phyloP scores from a whole-genome alignment of 768 basidiomycete genomes.

The Boletus sp. region DNA sequence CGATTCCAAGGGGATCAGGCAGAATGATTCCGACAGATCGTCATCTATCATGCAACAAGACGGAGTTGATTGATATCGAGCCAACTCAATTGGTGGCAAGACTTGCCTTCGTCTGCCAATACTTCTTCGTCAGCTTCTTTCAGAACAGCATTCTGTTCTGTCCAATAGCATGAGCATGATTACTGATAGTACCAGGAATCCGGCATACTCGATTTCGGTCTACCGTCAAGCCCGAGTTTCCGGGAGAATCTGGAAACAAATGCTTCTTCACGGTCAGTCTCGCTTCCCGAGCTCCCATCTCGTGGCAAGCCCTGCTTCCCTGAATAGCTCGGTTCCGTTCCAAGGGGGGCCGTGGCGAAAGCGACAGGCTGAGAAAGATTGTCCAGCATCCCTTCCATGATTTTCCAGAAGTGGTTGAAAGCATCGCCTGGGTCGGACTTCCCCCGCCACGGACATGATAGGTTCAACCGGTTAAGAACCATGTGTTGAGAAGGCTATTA shows the following conservation, averaged over 20 bases:
- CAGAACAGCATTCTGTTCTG: slow-evolving; percentile 17
- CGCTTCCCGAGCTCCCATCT: slow-evolving; percentile 58
- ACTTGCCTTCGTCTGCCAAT: slow-evolving; percentile 60
- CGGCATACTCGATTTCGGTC: slow-evolving; percentile 21
- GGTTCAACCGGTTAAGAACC: slow-evolving; percentile 2
- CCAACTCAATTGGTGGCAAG: not conserved
- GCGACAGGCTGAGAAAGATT: slow-evolving; percentile 78
- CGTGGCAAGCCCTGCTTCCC: slow-evolving; percentile 33
- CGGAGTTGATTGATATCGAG: slow-evolving; percentile 2
- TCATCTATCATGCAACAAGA: slow-evolving; percentile 40
- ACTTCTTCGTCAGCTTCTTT: slow-evolving; percentile 62
- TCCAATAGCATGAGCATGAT: slow-evolving; percentile 7
- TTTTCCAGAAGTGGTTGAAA: slow-evolving; percentile 87
- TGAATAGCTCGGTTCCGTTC: slow-evolving; percentile 32
- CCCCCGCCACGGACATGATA: not conserved
- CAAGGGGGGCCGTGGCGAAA: slow-evolving; percentile 77
- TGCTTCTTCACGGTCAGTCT: slow-evolving; percentile 66
- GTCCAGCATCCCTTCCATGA: slow-evolving; percentile 83
- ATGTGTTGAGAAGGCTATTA: not conserved
- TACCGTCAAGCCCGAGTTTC: slow-evolving; percentile 30
- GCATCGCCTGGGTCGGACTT: slow-evolving; percentile 82
- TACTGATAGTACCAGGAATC: not conserved
- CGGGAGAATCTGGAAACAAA: slow-evolving; percentile 56
- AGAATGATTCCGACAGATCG: slow-evolving; percentile 79
- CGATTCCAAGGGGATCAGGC: slow-evolving; percentile 61